Evolutionary conservation across 2,329 filamentous ascomycete genomes (phyloP), one percentile per base, ranked within the genome.

Genomic region (Hypomyces perniciosus): DNA sequence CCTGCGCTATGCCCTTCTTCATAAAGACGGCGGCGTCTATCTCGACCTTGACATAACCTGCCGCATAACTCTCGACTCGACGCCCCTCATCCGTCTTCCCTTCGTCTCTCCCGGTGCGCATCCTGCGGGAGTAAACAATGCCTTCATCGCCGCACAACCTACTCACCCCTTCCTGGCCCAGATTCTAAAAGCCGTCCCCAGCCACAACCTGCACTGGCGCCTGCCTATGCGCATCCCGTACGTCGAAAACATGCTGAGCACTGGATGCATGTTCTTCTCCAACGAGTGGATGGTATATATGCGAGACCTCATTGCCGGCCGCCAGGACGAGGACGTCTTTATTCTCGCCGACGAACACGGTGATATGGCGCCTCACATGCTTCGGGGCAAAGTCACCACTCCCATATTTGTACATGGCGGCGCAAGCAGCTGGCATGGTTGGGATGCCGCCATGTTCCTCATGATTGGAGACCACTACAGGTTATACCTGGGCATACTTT

Each of bases 211-310:
- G 48, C 53, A 48, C 38, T 61, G 59, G 59, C 53, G 52, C 20
- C 49, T 60, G 48, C 56, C 57, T 10, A 57, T 61, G 53, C 58
- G 59, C 35, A 56, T 61, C 6, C 58, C 59, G 8, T 61, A 61
- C 48, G 55, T 61, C 37, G 59, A 61, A 44, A 60, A 60, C 55
- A 61, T 61, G 59, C 45, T 61, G 20, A 61, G 57, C 56, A 56
- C 59, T 5, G 58, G 58, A 27, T 61, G 58, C 53, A 61, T 61
- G 58, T 61, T 57, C 54, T 61, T 55, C 50, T 57, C 59, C 43
- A 61, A 61, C 52, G 48, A 54, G 43, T 61, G 59, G 59, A 61
- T 61, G 57, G 37, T 37, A 12, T 61, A 60, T 33, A 57, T 55
- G 4, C 54, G 53, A 9, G 48, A 43, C 28, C 35, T 53, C 12